Conservation (phyloP, 345 rosid genomes). For the Balakata baccata region DNA sequence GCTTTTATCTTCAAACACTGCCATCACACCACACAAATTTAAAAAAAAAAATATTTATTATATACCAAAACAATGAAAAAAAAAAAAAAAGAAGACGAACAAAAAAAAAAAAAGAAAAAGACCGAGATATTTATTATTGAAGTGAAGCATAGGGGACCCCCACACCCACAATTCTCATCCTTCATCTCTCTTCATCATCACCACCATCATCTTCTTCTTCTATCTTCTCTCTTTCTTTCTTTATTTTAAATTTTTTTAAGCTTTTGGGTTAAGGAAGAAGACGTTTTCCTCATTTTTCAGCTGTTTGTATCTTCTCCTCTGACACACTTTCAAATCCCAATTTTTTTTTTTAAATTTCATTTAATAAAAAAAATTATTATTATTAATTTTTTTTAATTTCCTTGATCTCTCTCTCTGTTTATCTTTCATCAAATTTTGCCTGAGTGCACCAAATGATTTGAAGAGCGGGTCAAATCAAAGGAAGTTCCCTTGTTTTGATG, state of each 20-base stretch:
- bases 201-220: constrained; percentile 37
- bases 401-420: constrained; percentile 10
- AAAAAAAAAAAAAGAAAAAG: constrained; percentile 25
- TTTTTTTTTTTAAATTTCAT: background rate
- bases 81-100: constrained; percentile 4
- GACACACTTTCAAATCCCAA: constrained; percentile 35
- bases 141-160: constrained; percentile 20
- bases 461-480: constrained; percentile 43
- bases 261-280: constrained; percentile 50
- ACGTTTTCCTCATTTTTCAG: constrained; percentile 80
- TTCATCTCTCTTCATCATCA: constrained; percentile 1
- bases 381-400: background rate
- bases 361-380: background rate
- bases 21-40: constrained; percentile 46
- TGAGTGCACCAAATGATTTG: constrained; percentile 39
- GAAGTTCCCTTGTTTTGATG: constrained; percentile 34
- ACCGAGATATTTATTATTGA: constrained; percentile 51
- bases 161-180: constrained; percentile 16
- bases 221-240: constrained; percentile 20
- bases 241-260: constrained; percentile 23
- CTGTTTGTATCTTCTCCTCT: constrained; percentile 59
- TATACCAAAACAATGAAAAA: background rate
- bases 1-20: constrained; percentile 55
- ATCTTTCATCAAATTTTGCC: background rate
- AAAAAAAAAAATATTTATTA: background rate